A percentile compares a stretch with the other conserved stretches of the same genome.
These are phyloP conservation scores for Suillus sp. DNA, from an alignment of 768 basidiomycete genomes.

Conservation along the genomic window DNA sequence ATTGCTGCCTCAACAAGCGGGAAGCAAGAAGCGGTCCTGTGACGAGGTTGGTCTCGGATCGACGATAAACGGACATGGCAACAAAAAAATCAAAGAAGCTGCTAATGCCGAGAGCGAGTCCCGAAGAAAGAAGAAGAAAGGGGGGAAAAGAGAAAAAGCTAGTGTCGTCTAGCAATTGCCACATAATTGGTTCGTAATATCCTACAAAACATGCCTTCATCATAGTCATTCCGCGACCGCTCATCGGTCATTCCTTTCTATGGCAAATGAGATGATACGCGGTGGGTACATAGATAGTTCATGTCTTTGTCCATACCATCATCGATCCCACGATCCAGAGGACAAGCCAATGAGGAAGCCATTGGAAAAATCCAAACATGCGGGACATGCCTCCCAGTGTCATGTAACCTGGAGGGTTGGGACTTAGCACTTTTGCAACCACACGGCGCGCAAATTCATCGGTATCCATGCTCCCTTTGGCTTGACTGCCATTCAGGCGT, in stretches of 20 bases:
- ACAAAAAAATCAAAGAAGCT: neutral
- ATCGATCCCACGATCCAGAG: slow-evolving; percentile 19
- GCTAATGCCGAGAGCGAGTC: slow-evolving; percentile 9
- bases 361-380: slow-evolving; percentile 20
- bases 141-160: slow-evolving; percentile 15
- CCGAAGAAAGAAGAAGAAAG: slow-evolving; percentile 28
- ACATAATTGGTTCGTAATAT: neutral
- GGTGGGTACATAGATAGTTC: neutral
- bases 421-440: slow-evolving; percentile 49
- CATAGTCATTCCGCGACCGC: neutral
- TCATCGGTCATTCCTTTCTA: neutral
- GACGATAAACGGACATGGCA: neutral
- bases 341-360: slow-evolving; percentile 29
- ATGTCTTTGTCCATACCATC: neutral
- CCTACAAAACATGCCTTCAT: neutral
- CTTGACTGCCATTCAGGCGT: slow-evolving; percentile 60
- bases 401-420: slow-evolving; percentile 53
- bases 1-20: neutral
- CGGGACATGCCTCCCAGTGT: slow-evolving; percentile 47
- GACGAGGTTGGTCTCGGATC: slow-evolving; percentile 18
- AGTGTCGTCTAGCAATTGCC: neutral
- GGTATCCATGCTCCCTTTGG: slow-evolving; percentile 47
- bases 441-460: slow-evolving; percentile 55
- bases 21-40: slow-evolving; percentile 24
- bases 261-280: neutral